Base-by-base conservation (phyloP, 441 rosid genomes). In the Erodium texanum region DNA sequence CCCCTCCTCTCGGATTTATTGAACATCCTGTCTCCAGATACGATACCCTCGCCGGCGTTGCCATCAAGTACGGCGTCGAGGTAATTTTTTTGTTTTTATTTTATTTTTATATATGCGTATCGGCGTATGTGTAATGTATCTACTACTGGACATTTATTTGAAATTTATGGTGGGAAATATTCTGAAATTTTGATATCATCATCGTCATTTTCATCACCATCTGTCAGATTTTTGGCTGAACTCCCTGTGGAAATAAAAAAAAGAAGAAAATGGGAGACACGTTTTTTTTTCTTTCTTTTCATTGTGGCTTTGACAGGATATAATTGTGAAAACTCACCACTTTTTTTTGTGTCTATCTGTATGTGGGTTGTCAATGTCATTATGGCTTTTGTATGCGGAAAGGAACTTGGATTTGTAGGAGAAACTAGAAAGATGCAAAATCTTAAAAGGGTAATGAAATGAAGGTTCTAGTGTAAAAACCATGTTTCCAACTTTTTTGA, bases 41-140 rank as follows among this genome's bases (percentile, higher is more conserved):
- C 24, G 82, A 81, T 67, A 81, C 84, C 20, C 84, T 78, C 6
- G 80, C 80, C 24, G 84, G 84, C 41, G 73, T 81, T 18, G 84
- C 84, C 71, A 81, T 81, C 73, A 78, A 76, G 56, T 81, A 81
- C 22, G 84, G 81, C 7, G 84, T 76, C 32, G 84, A 81, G 78
- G 84, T 81, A 32, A 61, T 69, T 36, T 9, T 3, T 52, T 2
- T 50, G 1, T 4, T 50, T 3, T 50, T 5, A 15, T 50, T n/a
- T 6, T 2, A 54, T n/a, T 50, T 50, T 50, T 15, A 50, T n/a
- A 15, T 1, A 50, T n/a, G 7, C 4, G 0, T 52, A n/a, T 52
- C 59, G n/a, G 38, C 38, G 38, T 34, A 34, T 34, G 38, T 34
- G n/a, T n/a, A n/a, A 27, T 27, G 29, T 27, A 27, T 27, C 29